Base-by-base conservation (phyloP, 164 flowering plant species). In the Umbilicus rupestris region DNA sequence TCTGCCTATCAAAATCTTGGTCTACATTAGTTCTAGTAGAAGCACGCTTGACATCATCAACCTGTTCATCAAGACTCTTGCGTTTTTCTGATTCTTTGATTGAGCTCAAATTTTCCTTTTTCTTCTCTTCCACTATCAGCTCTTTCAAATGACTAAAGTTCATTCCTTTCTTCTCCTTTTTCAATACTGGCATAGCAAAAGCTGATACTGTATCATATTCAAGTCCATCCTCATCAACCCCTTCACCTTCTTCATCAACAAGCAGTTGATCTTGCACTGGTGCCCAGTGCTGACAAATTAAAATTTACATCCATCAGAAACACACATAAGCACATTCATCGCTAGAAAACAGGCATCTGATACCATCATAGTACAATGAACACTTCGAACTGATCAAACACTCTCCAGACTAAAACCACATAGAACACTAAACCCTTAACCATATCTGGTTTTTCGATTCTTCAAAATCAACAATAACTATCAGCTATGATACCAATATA, bases 71-170 rank as follows among this genome's bases (percentile, higher is more conserved):
- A 69, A 63, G 62, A 39, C 65, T 66, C 14, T 58, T 75, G 15
- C 47, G 66, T 64, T 69, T 66, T 33, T 64, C 60, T 5, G 28
- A 33, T 30, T 55, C 66, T 26, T 50, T 30, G 22, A 15, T 2
- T 3, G 15, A 33, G 19, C 24, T 42, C 39, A 57, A 35, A 26
- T 66, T 72, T 71, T 35, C 62, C 66, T 69, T 66, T 17, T 70
- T 73, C 33, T 42, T 66, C 60, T 79, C 76, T 70, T 65, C 62
- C 0, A 66, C 62, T 39, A 70, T 30, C 1, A 86, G 52, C 69
- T 94, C 90, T 71, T 71, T 79, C 96, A 95, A 94, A 55, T 46
- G 63, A 66, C 84, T 82, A 66, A 91, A 75, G 70, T 87, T 79
- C 78, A 88, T 39, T 26, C 58, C 81, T 68, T 80, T 87, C 71